These are phyloP conservation scores for Pythium phragmitis DNA, from an alignment of 352 stramenopile genomes.

Conservation along the genomic window DNA sequence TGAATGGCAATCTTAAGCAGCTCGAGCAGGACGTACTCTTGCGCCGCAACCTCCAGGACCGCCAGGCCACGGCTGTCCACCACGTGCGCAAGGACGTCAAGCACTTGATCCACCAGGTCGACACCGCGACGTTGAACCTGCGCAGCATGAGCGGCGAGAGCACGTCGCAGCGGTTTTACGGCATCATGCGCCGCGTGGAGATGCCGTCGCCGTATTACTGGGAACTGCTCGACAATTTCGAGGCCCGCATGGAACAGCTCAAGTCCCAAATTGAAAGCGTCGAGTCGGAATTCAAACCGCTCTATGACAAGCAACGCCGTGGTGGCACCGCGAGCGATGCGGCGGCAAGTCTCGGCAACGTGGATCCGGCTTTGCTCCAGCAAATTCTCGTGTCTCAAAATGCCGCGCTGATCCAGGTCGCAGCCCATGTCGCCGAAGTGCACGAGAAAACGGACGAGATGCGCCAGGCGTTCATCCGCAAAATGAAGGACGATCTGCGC, in stretches of 20 bases:
- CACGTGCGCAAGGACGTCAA: slow-evolving; percentile 71
- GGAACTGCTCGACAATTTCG: slow-evolving; percentile 70
- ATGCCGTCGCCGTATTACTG: slow-evolving; percentile 84
- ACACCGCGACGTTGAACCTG: slow-evolving; percentile 60
- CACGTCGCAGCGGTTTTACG: slow-evolving; percentile 43
- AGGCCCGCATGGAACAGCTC: slow-evolving; percentile 66
- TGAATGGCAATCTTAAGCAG: slow-evolving; percentile 55
- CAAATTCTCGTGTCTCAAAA: slow-evolving; percentile 81
- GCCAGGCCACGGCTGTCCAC: slow-evolving; percentile 58
- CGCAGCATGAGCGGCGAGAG: slow-evolving; percentile 60
- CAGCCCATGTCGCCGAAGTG: slow-evolving; percentile 69
- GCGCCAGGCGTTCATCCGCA: slow-evolving; percentile 63
- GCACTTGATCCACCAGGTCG: slow-evolving; percentile 72
- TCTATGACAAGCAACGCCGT: slow-evolving; percentile 36
- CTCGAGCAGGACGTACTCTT: slow-evolving; percentile 67
- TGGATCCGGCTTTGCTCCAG: slow-evolving; percentile 51
- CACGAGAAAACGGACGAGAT: slow-evolving; percentile 76
- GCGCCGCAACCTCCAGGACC: slow-evolving; percentile 56
- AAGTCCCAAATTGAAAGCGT: slow-evolving; percentile 78
- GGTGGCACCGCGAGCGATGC: slow-evolving; percentile 8
- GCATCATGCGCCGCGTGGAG: slow-evolving; percentile 71
- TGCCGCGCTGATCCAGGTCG: slow-evolving; percentile 69
- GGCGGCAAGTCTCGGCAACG: slow-evolving; percentile 17
- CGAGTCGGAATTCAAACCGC: slow-evolving; percentile 57
- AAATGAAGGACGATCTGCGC: slow-evolving; percentile 58